Percentiles rank a stretch among this genome's conserved stretches.
These are phyloP conservation scores for Fusarium caatingaense DNA, from an alignment of 2,329 filamentous ascomycete genomes.

Conservation along the genomic window DNA sequence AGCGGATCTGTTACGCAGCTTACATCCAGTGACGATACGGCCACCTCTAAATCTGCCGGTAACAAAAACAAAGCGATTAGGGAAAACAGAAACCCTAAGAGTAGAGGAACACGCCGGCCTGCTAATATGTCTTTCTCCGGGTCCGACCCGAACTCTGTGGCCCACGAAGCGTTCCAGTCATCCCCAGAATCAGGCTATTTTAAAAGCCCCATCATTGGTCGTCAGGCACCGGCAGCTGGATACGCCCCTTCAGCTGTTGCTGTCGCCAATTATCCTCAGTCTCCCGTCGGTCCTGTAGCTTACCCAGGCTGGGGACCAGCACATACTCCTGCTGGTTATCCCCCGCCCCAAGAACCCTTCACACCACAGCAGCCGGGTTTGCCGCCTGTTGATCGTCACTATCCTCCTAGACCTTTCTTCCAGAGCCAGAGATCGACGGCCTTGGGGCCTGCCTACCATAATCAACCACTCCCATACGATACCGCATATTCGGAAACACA, in stretches of 20 bases:
- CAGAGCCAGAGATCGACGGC: slow-evolving; percentile 4
- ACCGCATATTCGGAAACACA: slow-evolving; percentile 8
- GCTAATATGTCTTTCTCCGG: slow-evolving; percentile 22
- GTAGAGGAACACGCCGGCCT: slow-evolving; percentile 27
- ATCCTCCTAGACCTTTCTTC: slow-evolving; percentile 20
- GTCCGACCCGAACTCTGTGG: slow-evolving; percentile 21
- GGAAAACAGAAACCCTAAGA: slow-evolving; percentile 23
- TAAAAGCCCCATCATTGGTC: slow-evolving; percentile 18
- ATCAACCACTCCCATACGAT: slow-evolving; percentile 11
- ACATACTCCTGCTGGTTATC: slow-evolving; percentile 26
- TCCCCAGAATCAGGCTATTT: slow-evolving; percentile 29
- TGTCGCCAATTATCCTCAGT: slow-evolving; percentile 22
- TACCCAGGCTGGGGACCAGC: slow-evolving; percentile 27
- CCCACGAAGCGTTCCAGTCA: slow-evolving; percentile 24
- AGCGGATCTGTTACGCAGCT: slow-evolving; percentile 40
- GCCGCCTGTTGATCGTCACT: slow-evolving; percentile 7
- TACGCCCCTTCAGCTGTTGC: slow-evolving; percentile 15
- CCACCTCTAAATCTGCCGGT: slow-evolving; percentile 3
- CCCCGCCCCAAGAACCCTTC: slow-evolving; percentile 22
- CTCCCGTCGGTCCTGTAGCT: slow-evolving; percentile 12
- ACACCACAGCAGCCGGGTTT: slow-evolving; percentile 14
- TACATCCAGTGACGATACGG: slow-evolving; percentile 21
- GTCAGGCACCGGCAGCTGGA: slow-evolving; percentile 5
- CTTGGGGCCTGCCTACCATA: neutral
- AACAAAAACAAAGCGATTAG: slow-evolving; percentile 13